Percentiles rank a stretch among this genome's conserved stretches.
These are phyloP conservation scores for Ganoderma meredithae DNA, from an alignment of 1,284 basidiomycete species.

Conservation along the genomic window DNA sequence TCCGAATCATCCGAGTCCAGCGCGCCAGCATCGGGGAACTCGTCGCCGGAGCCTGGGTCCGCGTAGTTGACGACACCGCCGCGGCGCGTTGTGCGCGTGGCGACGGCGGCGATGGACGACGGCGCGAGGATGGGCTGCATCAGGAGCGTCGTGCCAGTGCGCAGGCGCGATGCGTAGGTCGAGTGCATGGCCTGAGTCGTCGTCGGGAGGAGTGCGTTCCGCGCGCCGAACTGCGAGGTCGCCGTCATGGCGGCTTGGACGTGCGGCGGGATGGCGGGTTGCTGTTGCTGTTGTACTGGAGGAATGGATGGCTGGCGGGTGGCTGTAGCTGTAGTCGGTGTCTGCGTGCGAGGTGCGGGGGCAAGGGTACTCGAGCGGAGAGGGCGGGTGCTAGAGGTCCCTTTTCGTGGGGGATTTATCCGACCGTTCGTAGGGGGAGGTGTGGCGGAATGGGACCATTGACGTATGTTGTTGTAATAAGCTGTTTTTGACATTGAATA, in stretches of 20 bases:
- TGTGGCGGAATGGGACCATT: conserved; percentile 62
- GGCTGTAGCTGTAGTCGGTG: conserved; percentile 29
- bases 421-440: conserved; percentile 53
- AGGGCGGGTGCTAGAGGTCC: conserved; percentile 42
- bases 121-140: conserved; percentile 84
- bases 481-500: conserved; percentile 43
- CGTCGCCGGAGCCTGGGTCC: conserved; percentile 86
- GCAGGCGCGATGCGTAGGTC: conserved; percentile 90
- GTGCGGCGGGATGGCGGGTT: conserved; percentile 13
- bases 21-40: conserved; percentile 79
- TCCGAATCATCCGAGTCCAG: conserved; percentile 81
- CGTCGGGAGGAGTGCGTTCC: conserved; percentile 59
- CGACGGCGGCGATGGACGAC: conserved; percentile 46
- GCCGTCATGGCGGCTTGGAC: conserved; percentile 20
- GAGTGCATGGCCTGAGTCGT: conserved; percentile 79
- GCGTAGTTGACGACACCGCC: conserved; percentile 86
- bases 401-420: conserved; percentile 40
- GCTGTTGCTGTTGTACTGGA: conserved; percentile 15
- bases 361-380: conserved; percentile 46
- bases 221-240: conserved; percentile 46
- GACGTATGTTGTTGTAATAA: conserved; percentile 69
- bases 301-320: conserved; percentile 29
- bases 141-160: conserved; percentile 90
- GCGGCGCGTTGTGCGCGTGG: conserved; percentile 57
- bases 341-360: conserved; percentile 40